These are phyloP conservation scores for Murraya koenigii DNA, from an alignment of 345 rosid species.

Conservation along the genomic window DNA sequence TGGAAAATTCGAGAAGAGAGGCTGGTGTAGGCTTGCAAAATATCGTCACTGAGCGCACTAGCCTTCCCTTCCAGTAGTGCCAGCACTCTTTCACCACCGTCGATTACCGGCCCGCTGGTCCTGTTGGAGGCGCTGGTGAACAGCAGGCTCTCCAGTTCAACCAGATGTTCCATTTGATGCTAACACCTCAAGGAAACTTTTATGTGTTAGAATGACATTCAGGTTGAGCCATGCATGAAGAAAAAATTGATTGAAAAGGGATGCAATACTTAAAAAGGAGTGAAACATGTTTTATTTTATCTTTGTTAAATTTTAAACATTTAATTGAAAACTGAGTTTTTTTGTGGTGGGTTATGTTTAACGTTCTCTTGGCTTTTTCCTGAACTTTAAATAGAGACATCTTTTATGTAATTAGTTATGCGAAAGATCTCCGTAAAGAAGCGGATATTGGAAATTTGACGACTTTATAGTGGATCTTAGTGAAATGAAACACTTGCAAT, in stretches of 20 bases:
- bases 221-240: slow-evolving; percentile 90
- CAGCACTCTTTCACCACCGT: slow-evolving; percentile 78
- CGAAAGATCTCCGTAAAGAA: slow-evolving; percentile 5
- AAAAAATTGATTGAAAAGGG: neutral
- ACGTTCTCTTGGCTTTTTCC: slow-evolving; percentile 16
- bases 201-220: slow-evolving; percentile 87
- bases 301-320: slow-evolving; percentile 21
- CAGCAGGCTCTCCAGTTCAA: slow-evolving; percentile 91
- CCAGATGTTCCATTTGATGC: slow-evolving; percentile 99
- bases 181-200: slow-evolving; percentile 85
- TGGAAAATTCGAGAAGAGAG: too few species aligned
- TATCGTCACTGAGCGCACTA: slow-evolving; percentile 70
- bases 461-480: neutral
- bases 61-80: slow-evolving; percentile 92
- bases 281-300: slow-evolving; percentile 9
- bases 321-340: slow-evolving; percentile 16
- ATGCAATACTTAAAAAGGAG: slow-evolving; percentile 1
- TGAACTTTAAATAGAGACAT: slow-evolving; percentile 16
- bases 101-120: slow-evolving; percentile 93
- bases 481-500: too few species aligned
- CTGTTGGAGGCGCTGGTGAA: slow-evolving; percentile 78
- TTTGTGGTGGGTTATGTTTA: slow-evolving; percentile 19
- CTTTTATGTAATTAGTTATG: slow-evolving; percentile 23
- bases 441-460: slow-evolving; percentile 13
- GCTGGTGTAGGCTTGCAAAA: too few species aligned